These are phyloP conservation scores for Neonectria faginata DNA, from an alignment of 2,329 filamentous ascomycete species.

Conservation along the genomic window DNA sequence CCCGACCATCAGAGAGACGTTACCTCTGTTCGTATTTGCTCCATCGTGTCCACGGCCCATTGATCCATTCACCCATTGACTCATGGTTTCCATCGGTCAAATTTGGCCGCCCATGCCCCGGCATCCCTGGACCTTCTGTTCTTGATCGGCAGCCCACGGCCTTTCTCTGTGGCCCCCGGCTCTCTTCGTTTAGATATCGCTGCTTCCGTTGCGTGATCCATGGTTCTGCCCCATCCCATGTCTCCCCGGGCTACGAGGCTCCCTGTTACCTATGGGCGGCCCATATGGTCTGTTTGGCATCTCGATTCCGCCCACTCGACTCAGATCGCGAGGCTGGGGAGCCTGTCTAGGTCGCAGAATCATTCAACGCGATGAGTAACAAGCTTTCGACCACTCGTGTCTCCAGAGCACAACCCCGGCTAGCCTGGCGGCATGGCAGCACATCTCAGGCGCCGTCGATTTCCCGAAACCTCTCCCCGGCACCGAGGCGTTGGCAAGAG, in stretches of 20 bases:
- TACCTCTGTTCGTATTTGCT: conserved; percentile 29
- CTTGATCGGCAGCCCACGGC: neutral
- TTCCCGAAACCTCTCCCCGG: conserved; percentile 9
- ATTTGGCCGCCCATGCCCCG: conserved; percentile 1
- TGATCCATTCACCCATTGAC: neutral
- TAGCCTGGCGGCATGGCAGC: conserved; percentile 12
- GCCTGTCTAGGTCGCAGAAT: conserved; percentile 6
- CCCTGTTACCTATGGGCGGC: conserved; percentile 3
- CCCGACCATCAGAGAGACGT: conserved; percentile 4
- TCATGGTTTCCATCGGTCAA: conserved; percentile 12
- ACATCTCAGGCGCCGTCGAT: conserved; percentile 10
- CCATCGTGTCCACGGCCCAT: conserved; percentile 13
- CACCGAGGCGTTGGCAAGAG: neutral
- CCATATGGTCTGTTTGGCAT: neutral
- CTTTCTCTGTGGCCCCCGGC: conserved; percentile 1
- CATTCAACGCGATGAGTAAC: conserved; percentile 6
- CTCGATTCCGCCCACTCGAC: conserved; percentile 16
- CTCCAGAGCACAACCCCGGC: conserved; percentile 5
- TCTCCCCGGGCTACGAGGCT: conserved; percentile 1
- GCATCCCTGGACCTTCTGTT: conserved; percentile 4
- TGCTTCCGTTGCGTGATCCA: neutral
- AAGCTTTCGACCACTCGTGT: conserved; percentile 22
- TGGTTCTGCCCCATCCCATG: neutral
- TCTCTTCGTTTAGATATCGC: neutral
- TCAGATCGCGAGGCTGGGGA: conserved; percentile 4